Conservation (phyloP, 805 yeast genomes). For the Wickerhamomyces hampshirensis region DNA sequence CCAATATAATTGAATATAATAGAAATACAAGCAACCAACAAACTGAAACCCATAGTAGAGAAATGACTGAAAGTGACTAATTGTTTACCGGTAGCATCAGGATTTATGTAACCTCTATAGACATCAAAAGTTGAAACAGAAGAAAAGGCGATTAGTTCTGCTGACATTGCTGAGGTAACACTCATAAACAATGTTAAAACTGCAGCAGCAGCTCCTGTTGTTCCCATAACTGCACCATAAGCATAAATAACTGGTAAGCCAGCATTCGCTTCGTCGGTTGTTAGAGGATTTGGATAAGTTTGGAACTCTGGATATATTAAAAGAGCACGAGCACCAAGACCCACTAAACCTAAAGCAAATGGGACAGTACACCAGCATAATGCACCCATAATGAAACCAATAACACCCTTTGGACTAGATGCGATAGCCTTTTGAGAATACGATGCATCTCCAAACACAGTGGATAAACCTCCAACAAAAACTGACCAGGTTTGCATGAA, state of each 20-base stretch:
- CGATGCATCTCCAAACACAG: conserved; percentile 33
- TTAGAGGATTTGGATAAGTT: conserved; percentile 38
- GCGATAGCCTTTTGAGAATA: conserved; percentile 41
- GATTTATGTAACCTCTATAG: conserved; percentile 35
- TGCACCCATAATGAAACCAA: conserved; percentile 36
- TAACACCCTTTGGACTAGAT: conserved; percentile 29
- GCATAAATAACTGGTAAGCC: conserved; percentile 36
- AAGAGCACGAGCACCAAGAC: conserved; percentile 33
- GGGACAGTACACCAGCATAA: conserved; percentile 35
- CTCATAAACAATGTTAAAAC: conserved; percentile 38
- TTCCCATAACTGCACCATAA: conserved; percentile 43
- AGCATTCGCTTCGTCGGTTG: conserved; percentile 33
- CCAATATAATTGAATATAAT: conserved; percentile 38
- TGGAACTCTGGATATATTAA: conserved; percentile 28
- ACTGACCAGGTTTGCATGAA: conserved; percentile 28
- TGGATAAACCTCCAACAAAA: conserved; percentile 28
- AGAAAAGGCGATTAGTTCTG: conserved; percentile 38
- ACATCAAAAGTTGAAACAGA: conserved; percentile 37
- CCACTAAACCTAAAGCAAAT: conserved; percentile 31
- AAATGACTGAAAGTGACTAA: conserved; percentile 32
- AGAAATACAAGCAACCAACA: conserved; percentile 34
- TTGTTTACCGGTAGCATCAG: conserved; percentile 33
- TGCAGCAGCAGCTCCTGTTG: conserved; percentile 37
- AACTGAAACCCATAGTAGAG: conserved; percentile 34
- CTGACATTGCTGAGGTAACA: conserved; percentile 38